phyloP scores from a whole-genome alignment of 352 stramenopile genomes.

The Globisporangium emineosum region DNA sequence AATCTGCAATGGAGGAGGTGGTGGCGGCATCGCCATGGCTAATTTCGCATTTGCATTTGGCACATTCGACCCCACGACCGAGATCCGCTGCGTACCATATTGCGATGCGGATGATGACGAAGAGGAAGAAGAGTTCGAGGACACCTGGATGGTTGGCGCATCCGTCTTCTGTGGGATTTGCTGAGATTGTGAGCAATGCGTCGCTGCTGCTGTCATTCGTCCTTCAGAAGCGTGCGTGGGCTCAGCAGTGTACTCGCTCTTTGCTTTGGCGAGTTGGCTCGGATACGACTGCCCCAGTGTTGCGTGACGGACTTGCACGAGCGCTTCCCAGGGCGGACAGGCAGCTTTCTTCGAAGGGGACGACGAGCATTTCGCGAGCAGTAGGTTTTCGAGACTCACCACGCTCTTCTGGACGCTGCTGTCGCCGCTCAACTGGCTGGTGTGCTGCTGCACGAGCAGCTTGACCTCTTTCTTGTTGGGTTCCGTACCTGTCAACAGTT shows the following conservation, averaged over 20 bases:
- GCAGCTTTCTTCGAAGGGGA: slow-evolving; percentile 71
- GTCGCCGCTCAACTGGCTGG: slow-evolving; percentile 32
- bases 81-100: slow-evolving; percentile 5
- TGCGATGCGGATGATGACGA: neutral
- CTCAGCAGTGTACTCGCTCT: slow-evolving; percentile 11
- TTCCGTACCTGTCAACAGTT: slow-evolving; percentile 65
- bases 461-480: slow-evolving; percentile 76
- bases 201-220: neutral
- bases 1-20: neutral
- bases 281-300: slow-evolving; percentile 23
- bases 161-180: neutral
- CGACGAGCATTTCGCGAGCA: slow-evolving; percentile 66
- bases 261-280: slow-evolving; percentile 9
- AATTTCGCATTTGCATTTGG: neutral
- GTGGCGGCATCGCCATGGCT: neutral
- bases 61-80: neutral
- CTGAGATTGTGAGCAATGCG: slow-evolving; percentile 12
- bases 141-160: neutral
- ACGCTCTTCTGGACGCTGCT: slow-evolving; percentile 48
- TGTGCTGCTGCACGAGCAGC: slow-evolving; percentile 60
- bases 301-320: slow-evolving; percentile 75
- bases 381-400: slow-evolving; percentile 64
- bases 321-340: slow-evolving; percentile 64
- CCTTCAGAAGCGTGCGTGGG: too few species aligned
- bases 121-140: neutral